Evolutionary conservation across 2,329 filamentous ascomycete species (phyloP).

Genomic region (Sodiomyces alkalinus): DNA sequence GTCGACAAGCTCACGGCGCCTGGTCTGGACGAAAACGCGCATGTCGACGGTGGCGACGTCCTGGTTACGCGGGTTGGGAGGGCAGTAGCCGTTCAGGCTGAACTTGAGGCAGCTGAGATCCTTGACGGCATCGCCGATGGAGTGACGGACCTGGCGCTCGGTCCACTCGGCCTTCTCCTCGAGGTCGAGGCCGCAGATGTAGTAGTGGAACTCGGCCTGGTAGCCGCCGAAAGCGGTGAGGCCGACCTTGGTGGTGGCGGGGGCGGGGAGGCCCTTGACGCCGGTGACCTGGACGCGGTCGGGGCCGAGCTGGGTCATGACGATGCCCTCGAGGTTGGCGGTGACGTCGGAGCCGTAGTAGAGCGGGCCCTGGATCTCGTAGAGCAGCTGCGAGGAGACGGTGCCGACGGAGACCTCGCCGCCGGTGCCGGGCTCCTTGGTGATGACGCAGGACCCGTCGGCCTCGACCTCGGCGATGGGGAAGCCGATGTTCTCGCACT

Average conservation of each 20-base stretch:
- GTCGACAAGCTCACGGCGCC: conserved; percentile 2
- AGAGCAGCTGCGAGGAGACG: conserved; percentile 17
- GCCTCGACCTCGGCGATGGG: conserved; percentile 32
- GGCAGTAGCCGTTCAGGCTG: conserved; percentile 7
- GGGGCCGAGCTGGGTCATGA: conserved; percentile 27
- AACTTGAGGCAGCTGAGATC: conserved; percentile 9
- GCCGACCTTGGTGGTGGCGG: conserved; percentile 16
- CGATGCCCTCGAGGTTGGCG: conserved; percentile 12
- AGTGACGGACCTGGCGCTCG: conserved; percentile 15
- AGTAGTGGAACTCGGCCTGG: conserved; percentile 12
- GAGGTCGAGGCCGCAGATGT: conserved; percentile 10
- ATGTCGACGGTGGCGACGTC: conserved; percentile 10
- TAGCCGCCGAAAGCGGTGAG: conserved; percentile 12
- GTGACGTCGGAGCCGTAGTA: conserved; percentile 19
- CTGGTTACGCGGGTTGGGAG: conserved; percentile 7
- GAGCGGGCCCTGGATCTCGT: conserved; percentile 21
- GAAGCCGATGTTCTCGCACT: conserved; percentile 27
- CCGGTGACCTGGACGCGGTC: conserved; percentile 17
- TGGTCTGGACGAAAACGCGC: conserved; percentile 8
- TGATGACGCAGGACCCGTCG: conserved; percentile 19
- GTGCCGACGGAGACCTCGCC: conserved; percentile 12
- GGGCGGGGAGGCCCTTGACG: conserved; percentile 16
- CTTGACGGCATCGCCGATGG: conserved; percentile 11
- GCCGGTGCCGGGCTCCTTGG: conserved; percentile 12
- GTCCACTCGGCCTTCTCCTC: conserved; percentile 11